These are phyloP conservation scores for Ustilago hordei DNA, from an alignment of 1,284 basidiomycete genomes.

Conservation along the genomic window DNA sequence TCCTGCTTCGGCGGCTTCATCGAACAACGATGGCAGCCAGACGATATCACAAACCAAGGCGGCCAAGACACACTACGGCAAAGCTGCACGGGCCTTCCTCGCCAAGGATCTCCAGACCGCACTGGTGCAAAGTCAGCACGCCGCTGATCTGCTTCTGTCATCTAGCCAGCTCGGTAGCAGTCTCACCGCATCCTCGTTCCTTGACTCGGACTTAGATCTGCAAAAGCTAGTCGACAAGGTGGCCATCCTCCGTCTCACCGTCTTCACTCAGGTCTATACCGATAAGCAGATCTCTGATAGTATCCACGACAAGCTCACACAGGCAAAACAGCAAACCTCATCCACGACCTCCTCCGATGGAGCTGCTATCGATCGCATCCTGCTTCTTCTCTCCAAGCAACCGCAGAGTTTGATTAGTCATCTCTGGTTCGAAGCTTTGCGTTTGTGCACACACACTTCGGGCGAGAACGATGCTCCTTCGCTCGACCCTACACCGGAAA, in stretches of 20 bases:
- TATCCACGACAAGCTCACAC: slow-evolving; percentile 26
- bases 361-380: slow-evolving; percentile 22
- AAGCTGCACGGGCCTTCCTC: slow-evolving; percentile 54
- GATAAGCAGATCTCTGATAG: slow-evolving; percentile 20
- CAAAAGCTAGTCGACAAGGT: slow-evolving; percentile 37
- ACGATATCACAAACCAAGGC: slow-evolving; percentile 38
- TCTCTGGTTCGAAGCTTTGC: slow-evolving; percentile 56
- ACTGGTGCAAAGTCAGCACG: slow-evolving; percentile 47
- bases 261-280: slow-evolving; percentile 48
- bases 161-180: slow-evolving; percentile 39
- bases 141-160: slow-evolving; percentile 24
- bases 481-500: slow-evolving; percentile 48
- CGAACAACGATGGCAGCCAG: slow-evolving; percentile 27
- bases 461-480: slow-evolving; percentile 31
- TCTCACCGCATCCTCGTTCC: slow-evolving; percentile 31
- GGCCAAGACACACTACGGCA: slow-evolving; percentile 38
- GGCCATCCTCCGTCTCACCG: slow-evolving; percentile 51
- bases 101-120: slow-evolving; percentile 49
- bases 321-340: slow-evolving; percentile 16
- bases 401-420: slow-evolving; percentile 47
- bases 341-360: slow-evolving; percentile 18
- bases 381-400: slow-evolving; percentile 34
- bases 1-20: slow-evolving; percentile 37
- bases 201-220: slow-evolving; percentile 31
- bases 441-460: slow-evolving; percentile 35